phyloP scores from a whole-genome alignment of 78 protist species.

The Bigelowiella natans region DNA sequence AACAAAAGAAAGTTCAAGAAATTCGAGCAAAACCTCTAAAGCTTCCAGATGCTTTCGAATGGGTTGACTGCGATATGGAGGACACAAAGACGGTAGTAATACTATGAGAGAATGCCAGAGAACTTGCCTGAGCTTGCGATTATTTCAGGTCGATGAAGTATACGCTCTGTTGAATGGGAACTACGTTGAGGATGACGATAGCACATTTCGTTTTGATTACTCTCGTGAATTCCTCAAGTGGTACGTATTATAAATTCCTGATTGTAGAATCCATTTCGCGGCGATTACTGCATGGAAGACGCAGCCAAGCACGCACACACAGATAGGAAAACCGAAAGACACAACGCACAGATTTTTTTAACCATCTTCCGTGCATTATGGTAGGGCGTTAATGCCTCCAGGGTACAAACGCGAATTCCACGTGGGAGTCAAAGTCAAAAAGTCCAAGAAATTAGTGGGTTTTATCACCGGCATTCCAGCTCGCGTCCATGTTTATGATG shows the following conservation, averaged over 20 bases:
- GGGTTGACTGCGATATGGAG: conserved; percentile 56
- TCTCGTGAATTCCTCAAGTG: conserved; percentile 74
- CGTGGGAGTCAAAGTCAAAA: conserved; percentile 67
- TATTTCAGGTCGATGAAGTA: background rate
- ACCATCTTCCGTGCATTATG: too few species aligned
- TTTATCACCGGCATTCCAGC: conserved; percentile 92
- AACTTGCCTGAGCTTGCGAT: background rate
- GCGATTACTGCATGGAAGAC: too few species aligned
- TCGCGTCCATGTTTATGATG: conserved; percentile 28
- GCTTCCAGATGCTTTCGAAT: conserved; percentile 75
- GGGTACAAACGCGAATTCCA: conserved; percentile 71
- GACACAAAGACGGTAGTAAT: conserved; percentile 9
- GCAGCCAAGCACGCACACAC: too few species aligned
- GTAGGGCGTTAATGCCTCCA: conserved; percentile 82
- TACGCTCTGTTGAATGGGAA: conserved; percentile 11
- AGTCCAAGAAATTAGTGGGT: conserved; percentile 60
- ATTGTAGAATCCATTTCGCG: too few species aligned
- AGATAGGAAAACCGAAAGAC: background rate
- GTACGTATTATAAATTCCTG: conserved; percentile 41
- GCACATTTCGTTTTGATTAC: conserved; percentile 95
- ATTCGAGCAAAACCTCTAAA: conserved; percentile 65
- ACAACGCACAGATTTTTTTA: background rate
- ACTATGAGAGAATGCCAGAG: background rate
- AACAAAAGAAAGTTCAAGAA: conserved; percentile 40
- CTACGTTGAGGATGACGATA: conserved; percentile 65